These are phyloP conservation scores for Colletotrichum sp. DNA, from an alignment of 2,329 filamentous ascomycete species.

Conservation along the genomic window DNA sequence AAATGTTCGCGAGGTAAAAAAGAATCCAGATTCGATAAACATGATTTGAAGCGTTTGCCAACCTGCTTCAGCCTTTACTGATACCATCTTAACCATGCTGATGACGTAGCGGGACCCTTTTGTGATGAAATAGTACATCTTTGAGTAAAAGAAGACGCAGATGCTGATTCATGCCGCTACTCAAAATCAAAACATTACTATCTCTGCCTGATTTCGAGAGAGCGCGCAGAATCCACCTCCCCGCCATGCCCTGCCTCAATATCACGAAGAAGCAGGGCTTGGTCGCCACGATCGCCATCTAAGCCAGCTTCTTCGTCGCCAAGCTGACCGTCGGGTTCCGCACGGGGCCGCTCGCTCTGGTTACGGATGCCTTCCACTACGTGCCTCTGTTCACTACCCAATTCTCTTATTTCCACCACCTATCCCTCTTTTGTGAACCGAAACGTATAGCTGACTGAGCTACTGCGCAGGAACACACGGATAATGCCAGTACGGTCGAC, in stretches of 20 bases:
- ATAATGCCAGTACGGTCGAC: constrained; percentile 56
- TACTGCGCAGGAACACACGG: constrained; percentile 71
- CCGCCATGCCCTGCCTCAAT: constrained; percentile 23
- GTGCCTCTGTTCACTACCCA: constrained; percentile 44
- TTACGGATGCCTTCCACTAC: constrained; percentile 83
- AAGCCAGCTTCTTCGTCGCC: constrained; percentile 54
- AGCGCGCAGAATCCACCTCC: background rate
- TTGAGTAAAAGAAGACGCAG: background rate
- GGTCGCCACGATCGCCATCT: constrained; percentile 52
- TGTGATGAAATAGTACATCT: background rate
- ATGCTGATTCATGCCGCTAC: background rate
- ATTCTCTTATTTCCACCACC: no score
- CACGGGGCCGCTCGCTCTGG: constrained; percentile 72
- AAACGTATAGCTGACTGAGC: constrained; percentile 29
- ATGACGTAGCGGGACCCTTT: background rate
- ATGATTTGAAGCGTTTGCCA: no score
- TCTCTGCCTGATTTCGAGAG: background rate
- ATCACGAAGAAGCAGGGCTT: constrained; percentile 49
- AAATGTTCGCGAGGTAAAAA: no score
- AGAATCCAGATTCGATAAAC: no score
- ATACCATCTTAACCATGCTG: no score
- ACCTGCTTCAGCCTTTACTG: no score
- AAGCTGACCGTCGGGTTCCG: constrained; percentile 69
- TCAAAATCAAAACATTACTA: fast-evolving
- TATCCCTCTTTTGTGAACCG: background rate